Evolutionary conservation across 2,329 filamentous ascomycete genomes (phyloP).

Genomic region (Myriosclerotinia curreyana): DNA sequence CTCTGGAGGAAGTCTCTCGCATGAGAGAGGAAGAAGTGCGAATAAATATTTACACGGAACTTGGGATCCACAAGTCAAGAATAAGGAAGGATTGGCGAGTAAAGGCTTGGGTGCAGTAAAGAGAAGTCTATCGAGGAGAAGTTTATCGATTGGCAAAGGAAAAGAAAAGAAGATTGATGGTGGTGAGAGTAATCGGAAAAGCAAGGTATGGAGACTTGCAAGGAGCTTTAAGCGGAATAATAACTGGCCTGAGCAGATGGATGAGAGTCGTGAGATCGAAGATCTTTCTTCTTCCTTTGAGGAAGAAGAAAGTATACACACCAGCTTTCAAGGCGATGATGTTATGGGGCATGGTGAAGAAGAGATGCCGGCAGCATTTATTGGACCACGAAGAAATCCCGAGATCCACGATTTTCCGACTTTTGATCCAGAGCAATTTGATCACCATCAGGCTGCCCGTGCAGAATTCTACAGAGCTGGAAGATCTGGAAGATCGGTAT

Average conservation of each 20-base stretch:
- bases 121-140: not conserved
- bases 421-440: not conserved
- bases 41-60: not conserved
- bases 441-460: too few species aligned
- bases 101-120: not conserved
- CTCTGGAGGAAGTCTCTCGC: not conserved
- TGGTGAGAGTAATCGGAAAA: not conserved
- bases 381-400: conserved; percentile 1
- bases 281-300: not conserved
- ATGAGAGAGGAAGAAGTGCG: not conserved
- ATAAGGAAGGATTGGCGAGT: not conserved
- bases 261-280: not conserved
- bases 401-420: conserved; percentile 6
- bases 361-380: not conserved
- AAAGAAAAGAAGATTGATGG: not conserved
- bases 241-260: not conserved
- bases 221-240: not conserved
- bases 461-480: not conserved
- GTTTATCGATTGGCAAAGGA: not conserved
- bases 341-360: not conserved
- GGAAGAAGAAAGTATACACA: not conserved
- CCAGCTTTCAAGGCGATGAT: conserved; percentile 11
- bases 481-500: not conserved
- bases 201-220: not conserved
- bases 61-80: not conserved